Percentiles rank a stretch among this genome's conserved stretches.
Evolutionary conservation across 2,329 filamentous ascomycete species (phyloP).

Genomic region (Didymella lethalis): DNA sequence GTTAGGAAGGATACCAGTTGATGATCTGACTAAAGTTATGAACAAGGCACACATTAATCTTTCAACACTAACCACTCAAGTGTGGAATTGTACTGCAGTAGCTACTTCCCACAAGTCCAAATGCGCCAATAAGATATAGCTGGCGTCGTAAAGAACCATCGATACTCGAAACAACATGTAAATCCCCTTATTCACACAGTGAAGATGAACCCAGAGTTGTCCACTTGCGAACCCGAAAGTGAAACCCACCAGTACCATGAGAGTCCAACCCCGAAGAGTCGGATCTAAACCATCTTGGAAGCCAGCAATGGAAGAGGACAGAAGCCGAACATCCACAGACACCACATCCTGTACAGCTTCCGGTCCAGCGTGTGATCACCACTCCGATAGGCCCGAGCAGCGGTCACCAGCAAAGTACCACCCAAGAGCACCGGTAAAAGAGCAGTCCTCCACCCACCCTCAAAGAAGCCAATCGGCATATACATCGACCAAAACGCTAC

Average conservation of each 20-base stretch:
- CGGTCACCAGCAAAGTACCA: slow-evolving; percentile 8
- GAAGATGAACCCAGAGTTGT: not conserved
- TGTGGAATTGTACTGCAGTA: too few species aligned
- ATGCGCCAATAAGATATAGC: too few species aligned
- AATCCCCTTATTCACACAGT: not conserved
- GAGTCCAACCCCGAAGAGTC: not conserved
- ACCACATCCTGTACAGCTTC: slow-evolving; percentile 27
- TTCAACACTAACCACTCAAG: too few species aligned
- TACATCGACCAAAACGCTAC: slow-evolving; percentile 27
- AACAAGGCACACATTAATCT: too few species aligned
- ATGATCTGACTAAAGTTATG: too few species aligned
- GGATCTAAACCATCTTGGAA: not conserved
- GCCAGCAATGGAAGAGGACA: slow-evolving; percentile 23
- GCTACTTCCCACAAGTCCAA: too few species aligned
- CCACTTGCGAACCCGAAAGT: not conserved
- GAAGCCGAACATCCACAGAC: slow-evolving; percentile 28
- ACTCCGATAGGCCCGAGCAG: slow-evolving; percentile 3
- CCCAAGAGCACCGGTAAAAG: slow-evolving; percentile 16
- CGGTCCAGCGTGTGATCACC: slow-evolving; percentile 16
- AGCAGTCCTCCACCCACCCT: slow-evolving; percentile 13
- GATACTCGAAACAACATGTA: too few species aligned
- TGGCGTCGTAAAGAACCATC: too few species aligned
- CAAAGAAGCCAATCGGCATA: slow-evolving; percentile 18
- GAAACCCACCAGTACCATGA: not conserved
- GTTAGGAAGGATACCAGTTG: too few species aligned